phyloP scores from a whole-genome alignment of 176 grass and related monocot genomes.

The Avena eriantha region DNA sequence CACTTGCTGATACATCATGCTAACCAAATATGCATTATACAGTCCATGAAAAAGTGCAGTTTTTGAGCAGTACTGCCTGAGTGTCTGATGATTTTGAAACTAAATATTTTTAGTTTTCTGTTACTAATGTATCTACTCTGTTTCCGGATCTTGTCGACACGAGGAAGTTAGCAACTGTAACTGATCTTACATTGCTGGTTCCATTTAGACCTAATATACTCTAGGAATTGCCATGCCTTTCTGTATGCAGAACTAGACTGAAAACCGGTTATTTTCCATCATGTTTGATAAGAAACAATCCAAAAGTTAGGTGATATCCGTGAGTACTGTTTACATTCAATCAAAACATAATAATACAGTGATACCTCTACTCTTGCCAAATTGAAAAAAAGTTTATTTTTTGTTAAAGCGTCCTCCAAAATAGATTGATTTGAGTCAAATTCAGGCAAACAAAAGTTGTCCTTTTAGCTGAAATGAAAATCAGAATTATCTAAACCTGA shows the following conservation, averaged over 20 bases:
- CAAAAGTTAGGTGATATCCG: neutral
- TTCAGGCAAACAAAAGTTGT: neutral
- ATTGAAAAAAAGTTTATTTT: no score
- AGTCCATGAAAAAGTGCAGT: neutral
- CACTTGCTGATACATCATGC: neutral
- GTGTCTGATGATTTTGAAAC: neutral
- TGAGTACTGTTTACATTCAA: neutral
- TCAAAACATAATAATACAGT: neutral
- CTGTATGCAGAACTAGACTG: neutral
- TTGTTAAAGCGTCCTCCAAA: neutral
- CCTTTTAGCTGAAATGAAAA: neutral
- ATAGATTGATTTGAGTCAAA: neutral
- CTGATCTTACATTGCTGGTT: neutral
- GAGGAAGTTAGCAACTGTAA: neutral
- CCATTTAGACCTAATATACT: neutral
- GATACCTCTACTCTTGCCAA: neutral
- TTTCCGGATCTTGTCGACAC: neutral
- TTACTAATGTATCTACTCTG: neutral
- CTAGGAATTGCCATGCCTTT: neutral
- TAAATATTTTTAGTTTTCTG: neutral
- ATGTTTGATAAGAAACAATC: neutral
- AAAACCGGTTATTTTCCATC: neutral
- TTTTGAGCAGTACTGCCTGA: neutral
- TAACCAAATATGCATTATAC: neutral
- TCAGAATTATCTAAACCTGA: neutral